Evolutionary conservation across 495 filamentous ascomycete species (phyloP).

Genomic region (Xylona heveae): DNA sequence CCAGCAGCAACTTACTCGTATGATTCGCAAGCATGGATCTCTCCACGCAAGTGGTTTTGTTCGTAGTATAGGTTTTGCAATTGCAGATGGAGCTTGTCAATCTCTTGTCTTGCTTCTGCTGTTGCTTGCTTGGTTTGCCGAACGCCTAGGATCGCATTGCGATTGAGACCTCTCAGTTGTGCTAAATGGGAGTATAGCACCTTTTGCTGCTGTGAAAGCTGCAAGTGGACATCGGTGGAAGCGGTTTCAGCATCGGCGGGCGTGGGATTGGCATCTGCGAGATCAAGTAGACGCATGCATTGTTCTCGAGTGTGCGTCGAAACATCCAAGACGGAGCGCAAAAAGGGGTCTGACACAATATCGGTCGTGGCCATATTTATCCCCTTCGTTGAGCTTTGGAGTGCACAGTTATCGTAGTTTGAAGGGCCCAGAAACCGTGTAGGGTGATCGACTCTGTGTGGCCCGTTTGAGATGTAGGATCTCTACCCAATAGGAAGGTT

Average conservation of each 20-base stretch:
- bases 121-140: conserved; percentile 75
- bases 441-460: too few relatives aligned
- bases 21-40: conserved; percentile 76
- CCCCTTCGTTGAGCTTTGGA: too few relatives aligned
- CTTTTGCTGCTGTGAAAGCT: conserved; percentile 59
- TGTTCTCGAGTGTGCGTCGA: conserved; percentile 49
- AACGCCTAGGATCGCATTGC: conserved; percentile 56
- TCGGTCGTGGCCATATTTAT: conserved; percentile 31
- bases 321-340: conserved; percentile 47
- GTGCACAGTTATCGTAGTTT: too few relatives aligned
- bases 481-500: too few relatives aligned
- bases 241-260: conserved; percentile 14
- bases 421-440: too few relatives aligned
- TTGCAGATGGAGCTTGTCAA: conserved; percentile 77
- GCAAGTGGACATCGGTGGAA: conserved; percentile 29
- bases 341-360: conserved; percentile 46
- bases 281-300: conserved; percentile 47
- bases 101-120: conserved; percentile 69
- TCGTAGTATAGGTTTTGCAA: conserved; percentile 96
- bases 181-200: conserved; percentile 57
- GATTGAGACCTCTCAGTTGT: conserved; percentile 63
- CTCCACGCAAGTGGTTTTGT: conserved; percentile 69
- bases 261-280: conserved; percentile 13
- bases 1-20: conserved; percentile 53
- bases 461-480: too few relatives aligned